Base-by-base conservation (phyloP, 352 stramenopile genomes). In the Phytophthora hybrid region DNA sequence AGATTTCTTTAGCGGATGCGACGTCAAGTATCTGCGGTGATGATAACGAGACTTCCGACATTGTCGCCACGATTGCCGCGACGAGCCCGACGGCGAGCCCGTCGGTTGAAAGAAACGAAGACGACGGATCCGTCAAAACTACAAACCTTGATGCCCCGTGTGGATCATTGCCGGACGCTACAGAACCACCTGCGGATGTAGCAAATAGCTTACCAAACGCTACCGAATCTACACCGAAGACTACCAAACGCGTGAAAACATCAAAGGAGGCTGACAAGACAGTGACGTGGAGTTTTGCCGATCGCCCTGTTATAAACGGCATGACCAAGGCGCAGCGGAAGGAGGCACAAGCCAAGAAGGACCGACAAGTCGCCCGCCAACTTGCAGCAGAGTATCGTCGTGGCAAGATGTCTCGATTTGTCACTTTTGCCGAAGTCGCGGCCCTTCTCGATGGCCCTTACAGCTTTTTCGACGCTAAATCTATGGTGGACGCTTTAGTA, bases 251-350 rank as follows among this genome's bases (percentile, higher is more conserved):
- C 11, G 18, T 11, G 7, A 13, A 6, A 1, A 4, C 4, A n/a
- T 11, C 18, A 11, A 11, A 52, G 7, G 46, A 52, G 23, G 18
- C 5, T 11, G 5, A 4, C 5, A 26, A 9, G 18, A 6, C 18
- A 26, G 53, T 44, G 1, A 6, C 13, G 23, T 68, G 61, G 51
- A 21, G 1, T 0, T 68, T 68, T 16, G 19, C 34, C 3, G 21
- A 61, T 3, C 34, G 51, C 1, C 61, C 51, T 3, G 11, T 52
- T 0, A 55, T 68, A 23, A 64, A 31, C 5, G n/a, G 32, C 2
- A 61, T 61, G 55, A 44, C 51, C 5, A 68, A 68, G 61, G 34
- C 47, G 5, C 61, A 68, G 16, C 31, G 16, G 16, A 61, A 61
- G 29, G n/a, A 18, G 2, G 32, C 31, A 4, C 16, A 61, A 31